Evolutionary conservation across 352 stramenopile genomes (phyloP).

Genomic region (Pythium myriotylum): DNA sequence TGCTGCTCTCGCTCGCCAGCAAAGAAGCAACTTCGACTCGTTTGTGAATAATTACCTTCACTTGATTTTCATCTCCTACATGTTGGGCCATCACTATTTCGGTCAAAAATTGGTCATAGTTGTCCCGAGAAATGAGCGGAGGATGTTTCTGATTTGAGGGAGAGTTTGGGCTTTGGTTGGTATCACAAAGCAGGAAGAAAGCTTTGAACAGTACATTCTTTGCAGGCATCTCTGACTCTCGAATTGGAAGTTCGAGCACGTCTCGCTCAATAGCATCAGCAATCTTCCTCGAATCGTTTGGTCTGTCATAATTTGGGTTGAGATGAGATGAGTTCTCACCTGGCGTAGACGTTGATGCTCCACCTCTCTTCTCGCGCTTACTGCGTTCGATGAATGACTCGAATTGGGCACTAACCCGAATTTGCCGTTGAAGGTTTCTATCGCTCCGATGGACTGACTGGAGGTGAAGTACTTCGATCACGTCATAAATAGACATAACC

Average conservation of each 20-base stretch:
- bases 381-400: slow-evolving; percentile 32
- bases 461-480: slow-evolving; percentile 50
- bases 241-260: slow-evolving; percentile 49
- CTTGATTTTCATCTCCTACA: not conserved
- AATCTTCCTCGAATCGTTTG: slow-evolving; percentile 29
- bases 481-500: slow-evolving; percentile 51
- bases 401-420: slow-evolving; percentile 45
- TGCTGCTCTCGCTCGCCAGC: not conserved
- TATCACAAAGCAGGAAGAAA: slow-evolving; percentile 41
- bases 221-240: slow-evolving; percentile 13
- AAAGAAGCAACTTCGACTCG: slow-evolving; percentile 10
- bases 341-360: too few relatives aligned
- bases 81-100: slow-evolving; percentile 9
- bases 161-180: not conserved
- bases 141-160: not conserved
- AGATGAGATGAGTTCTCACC: too few relatives aligned
- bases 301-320: not conserved
- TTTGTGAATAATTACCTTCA: slow-evolving; percentile 14
- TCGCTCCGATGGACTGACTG: slow-evolving; percentile 46
- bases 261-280: slow-evolving; percentile 37
- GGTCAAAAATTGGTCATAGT: slow-evolving; percentile 18
- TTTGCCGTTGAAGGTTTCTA: slow-evolving; percentile 44
- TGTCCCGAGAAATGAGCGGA: not conserved
- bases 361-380: not conserved
- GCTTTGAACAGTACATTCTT: slow-evolving; percentile 58